Conservation (phyloP, 805 yeast genomes). For the Sungouiella thailandica region DNA sequence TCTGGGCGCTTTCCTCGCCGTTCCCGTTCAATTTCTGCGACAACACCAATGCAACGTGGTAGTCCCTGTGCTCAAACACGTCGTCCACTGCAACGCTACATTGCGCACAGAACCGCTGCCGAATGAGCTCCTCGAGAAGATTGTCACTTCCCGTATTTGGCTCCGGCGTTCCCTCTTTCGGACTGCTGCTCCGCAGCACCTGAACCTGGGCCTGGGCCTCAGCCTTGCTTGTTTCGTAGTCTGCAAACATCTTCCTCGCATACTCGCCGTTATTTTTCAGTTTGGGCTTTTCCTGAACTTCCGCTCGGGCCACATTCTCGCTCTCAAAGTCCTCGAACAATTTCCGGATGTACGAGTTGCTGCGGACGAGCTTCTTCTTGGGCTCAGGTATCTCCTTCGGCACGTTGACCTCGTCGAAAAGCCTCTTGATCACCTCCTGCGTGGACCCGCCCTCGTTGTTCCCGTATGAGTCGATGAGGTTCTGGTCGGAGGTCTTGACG, state of each 20-base stretch:
- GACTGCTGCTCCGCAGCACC: constrained; percentile 5
- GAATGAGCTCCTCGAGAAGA: constrained; percentile 15
- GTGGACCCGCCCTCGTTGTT: constrained; percentile 1
- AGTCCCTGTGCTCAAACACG: constrained; percentile 49
- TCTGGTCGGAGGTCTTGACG: constrained; percentile 35
- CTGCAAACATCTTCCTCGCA: constrained; percentile 22
- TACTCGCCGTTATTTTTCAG: constrained; percentile 22
- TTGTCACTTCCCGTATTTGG: constrained; percentile 6
- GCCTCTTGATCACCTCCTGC: constrained; percentile 8
- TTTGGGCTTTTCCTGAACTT: constrained; percentile 2
- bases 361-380: constrained; percentile 3
- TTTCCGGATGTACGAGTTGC: constrained; percentile 13
- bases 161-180: constrained; percentile 1
- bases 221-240: constrained; percentile 9
- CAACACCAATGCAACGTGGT: constrained; percentile 47
- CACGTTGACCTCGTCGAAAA: constrained; percentile 12
- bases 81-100: constrained; percentile 26
- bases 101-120: constrained; percentile 19
- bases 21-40: constrained; percentile 35
- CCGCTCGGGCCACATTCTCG: constrained; percentile 3
- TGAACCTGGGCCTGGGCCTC: constrained; percentile 6
- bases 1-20: not conserved
- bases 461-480: constrained; percentile 29
- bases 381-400: constrained; percentile 1
- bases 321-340: constrained; percentile 17